Base-by-base conservation (phyloP, 179 eudicot genomes). In the Sideroxylon spinosum region DNA sequence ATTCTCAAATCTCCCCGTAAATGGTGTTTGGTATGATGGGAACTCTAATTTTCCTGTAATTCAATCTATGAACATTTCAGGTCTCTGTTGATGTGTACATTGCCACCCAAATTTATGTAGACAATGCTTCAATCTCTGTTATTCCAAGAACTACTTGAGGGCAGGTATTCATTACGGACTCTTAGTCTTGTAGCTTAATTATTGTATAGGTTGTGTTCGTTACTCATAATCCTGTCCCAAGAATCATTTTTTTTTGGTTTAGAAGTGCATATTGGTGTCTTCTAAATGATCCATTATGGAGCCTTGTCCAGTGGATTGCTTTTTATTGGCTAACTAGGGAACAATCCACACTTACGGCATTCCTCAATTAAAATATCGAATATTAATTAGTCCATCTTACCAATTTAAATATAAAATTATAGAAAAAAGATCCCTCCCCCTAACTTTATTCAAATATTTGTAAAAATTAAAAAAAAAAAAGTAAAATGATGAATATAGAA, bases 91-190 rank as follows among this genome's bases (percentile, higher is more conserved):
- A 95, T 78, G 86, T 91, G 74, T 95, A 91, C 78, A 81, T 95
- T 80, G 90, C 95, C 72, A 86, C 97, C 62, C 98, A 95, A 86
- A 86, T 90, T 62, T 95, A 91, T 74, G 87, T 89, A 4, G 98
- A 93, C 81, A 86, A 91, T 75, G 95, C 97, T 82, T 95, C 98
- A 26, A 86, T 95, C 74, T 89, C 98, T 66, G 94, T 91, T 70
- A 84, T 95, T 82, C 92, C 98, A 74, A 93, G 91, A 83, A 95
- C 93, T 76, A 95, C 98, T 11, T 97, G 98, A 59, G 98, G 98
- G 59, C 94, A 93, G 97, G 98, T 93, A 88, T 68, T 66, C 3
- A 37, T 32, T 32, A 32, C 3, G 37, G 3, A 32, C 37, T 32
- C 37, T 32, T 3, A 32, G 37, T 32, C 37, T 32, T 32, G 37